Evolutionary conservation across 2,329 filamentous ascomycete genomes (phyloP), one percentile per base, ranked within the genome.

Genomic region (Cryphonectria carpinicola): DNA sequence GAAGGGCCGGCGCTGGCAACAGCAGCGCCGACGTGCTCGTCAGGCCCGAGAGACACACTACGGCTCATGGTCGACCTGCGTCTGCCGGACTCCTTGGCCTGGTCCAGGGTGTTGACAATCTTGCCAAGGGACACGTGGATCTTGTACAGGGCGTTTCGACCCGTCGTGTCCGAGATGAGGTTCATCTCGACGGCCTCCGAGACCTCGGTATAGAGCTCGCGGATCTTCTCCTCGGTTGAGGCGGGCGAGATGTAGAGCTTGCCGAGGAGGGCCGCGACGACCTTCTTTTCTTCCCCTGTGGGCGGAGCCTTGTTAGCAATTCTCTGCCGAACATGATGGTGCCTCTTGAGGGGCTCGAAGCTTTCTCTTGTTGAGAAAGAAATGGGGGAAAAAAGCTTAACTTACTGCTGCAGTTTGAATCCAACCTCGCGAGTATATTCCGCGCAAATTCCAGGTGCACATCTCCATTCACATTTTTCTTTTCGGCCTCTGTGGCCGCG

Each of bases 271-370:
- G 90, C 87, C 39, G 93, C 89, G 13, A 96, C 83, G 1, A 91
- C 87, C 79, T 97, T 98, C 82, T 93, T 93, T 80, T 98, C 95
- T 74, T 97, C 94, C 79, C 93, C 92, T 91, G 77, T 78, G 83
- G 77, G 67, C 25, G 19, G 6, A 13, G 8, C 3, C n/a, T 41
- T 37, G 64, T 71, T 70, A 73, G 66, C 41, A n/a, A n/a, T 66
- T 52, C 25, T 49, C 22, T 49, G 19, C 46, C 32, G 32, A 22
- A 49, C 46, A 19, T 19, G 46, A 13, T 65, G 32, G 35, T 25
- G 17, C 22, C 28, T 61, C 11, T 14, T 35, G 43, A 52, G 13
- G 17, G 19, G 19, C 14, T 10, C n/a, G 17, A 37, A 14, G 19
- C n/a, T 39, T 39, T 11, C 37, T 39, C 8, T 22, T 22, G 61